Evolutionary conservation across 345 rosid genomes (phyloP), one percentile per base, ranked within the genome.

Genomic region (Salix purpurea): DNA sequence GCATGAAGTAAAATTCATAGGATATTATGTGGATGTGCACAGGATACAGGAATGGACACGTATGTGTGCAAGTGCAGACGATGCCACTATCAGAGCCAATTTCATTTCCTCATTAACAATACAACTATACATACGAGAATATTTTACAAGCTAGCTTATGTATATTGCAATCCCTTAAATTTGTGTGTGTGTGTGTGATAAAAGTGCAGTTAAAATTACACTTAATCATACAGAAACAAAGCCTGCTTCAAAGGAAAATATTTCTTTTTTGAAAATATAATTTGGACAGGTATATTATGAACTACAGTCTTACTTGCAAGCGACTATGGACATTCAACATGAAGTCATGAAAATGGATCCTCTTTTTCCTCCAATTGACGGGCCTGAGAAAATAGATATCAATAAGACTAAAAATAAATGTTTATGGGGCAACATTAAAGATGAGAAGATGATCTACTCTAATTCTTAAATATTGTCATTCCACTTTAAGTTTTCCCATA

Each of bases 331-430:
- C 90, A 79, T 86, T 92, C 83, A 96, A 84, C 99, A 96, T 96
- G 88, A 96, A 96, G 88, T 96, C 98, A 71, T 96, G 99, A 84
- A 93, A 96, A 84, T 96, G 99, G 61, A 93, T 96, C 88, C 99
- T 90, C 86, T 85, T 91, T 88, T 92, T 96, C 82, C 97, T 96
- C 98, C 98, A 96, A 72, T 85, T 86, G 62, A 83, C 19, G 65
- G 99, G 98, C 90, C 99, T 96, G 82, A 71, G n/a, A 73, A 77
- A 79, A 76, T 72, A 30, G 58, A 72, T 40, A 28, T 14, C 67
- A 79, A 28, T 1, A 52, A 73, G 37, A 52, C 28, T n/a, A 67
- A 32, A 28, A 61, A 34, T 15, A 23, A 24, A 30, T 28, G 30
- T 9, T 46, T 46, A 46, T 42, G 15, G 67, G 69, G 46, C 34